phyloP scores from a whole-genome alignment of 2,329 filamentous ascomycete species.

The Neonectria faginata region DNA sequence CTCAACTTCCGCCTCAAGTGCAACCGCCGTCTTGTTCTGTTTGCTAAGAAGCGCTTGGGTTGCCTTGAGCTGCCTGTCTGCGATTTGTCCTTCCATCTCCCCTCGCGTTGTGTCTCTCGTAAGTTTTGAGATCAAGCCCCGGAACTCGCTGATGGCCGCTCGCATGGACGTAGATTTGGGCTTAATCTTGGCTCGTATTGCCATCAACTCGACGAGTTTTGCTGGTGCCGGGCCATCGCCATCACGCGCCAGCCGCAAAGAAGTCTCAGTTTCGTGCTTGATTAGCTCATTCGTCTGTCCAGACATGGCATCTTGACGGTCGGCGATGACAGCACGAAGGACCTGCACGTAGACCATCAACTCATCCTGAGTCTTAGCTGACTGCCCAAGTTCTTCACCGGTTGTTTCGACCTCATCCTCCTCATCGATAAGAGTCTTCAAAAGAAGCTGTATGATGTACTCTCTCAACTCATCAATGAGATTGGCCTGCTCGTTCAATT shows the following conservation, averaged over 20 bases:
- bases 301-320: constrained; percentile 80
- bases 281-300: constrained; percentile 82
- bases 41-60: constrained; percentile 66
- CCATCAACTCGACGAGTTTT: constrained; percentile 65
- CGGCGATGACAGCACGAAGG: constrained; percentile 79
- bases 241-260: constrained; percentile 69
- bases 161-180: constrained; percentile 74
- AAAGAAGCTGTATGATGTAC: constrained; percentile 76
- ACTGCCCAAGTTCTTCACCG: constrained; percentile 90
- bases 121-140: constrained; percentile 71
- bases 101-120: constrained; percentile 62
- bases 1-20: constrained; percentile 77
- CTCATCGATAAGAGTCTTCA: constrained; percentile 83
- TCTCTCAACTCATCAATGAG: constrained; percentile 81
- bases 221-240: constrained; percentile 79
- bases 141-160: constrained; percentile 75
- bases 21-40: constrained; percentile 61
- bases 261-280: constrained; percentile 75
- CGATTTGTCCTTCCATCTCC: constrained; percentile 73
- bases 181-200: constrained; percentile 60
- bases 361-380: constrained; percentile 88
- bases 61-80: constrained; percentile 70
- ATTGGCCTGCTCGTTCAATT: constrained; percentile 78
- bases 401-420: constrained; percentile 79
- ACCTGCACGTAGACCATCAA: constrained; percentile 88